Conservation (phyloP, 2,329 filamentous ascomycete species). For the Amesomyces nigricolor region DNA sequence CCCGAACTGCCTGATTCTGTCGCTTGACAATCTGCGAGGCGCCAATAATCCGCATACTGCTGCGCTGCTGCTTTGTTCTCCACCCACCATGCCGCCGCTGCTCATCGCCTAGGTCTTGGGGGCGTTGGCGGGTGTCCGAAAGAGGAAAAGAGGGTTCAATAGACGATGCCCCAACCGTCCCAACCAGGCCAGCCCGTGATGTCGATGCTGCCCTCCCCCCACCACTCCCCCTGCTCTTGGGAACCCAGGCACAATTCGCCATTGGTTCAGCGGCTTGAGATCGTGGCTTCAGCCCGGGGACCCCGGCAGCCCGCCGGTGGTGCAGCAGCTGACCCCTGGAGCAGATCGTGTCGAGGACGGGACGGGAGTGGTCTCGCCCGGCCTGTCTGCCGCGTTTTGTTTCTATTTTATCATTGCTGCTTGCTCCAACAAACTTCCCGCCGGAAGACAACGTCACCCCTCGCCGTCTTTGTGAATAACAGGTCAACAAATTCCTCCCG, state of each 20-base stretch:
- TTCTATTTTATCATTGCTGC: constrained; percentile 19
- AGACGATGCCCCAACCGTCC: neutral
- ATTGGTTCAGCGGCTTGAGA: constrained; percentile 11
- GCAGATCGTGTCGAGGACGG: constrained; percentile 6
- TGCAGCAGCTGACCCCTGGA: constrained; percentile 11
- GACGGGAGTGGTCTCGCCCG: constrained; percentile 14
- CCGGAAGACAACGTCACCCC: neutral
- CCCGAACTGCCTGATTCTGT: neutral
- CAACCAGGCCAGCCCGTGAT: constrained; percentile 10
- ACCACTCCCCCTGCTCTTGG: constrained; percentile 1
- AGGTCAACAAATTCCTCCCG: neutral
- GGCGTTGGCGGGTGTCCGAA: constrained; percentile 10
- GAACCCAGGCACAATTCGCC: neutral
- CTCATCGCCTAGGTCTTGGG: constrained; percentile 14
- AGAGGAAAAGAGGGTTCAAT: constrained; percentile 17
- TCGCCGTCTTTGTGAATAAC: neutral
- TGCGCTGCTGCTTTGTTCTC: neutral
- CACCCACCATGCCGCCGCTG: neutral
- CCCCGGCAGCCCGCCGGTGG: constrained; percentile 6
- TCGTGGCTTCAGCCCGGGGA: constrained; percentile 10
- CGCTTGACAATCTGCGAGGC: constrained; percentile 4
- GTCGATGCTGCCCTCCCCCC: neutral
- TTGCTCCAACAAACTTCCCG: constrained; percentile 3
- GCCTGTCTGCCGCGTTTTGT: constrained; percentile 12
- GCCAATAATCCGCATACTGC: neutral